Conservation (phyloP, 176 grass and related monocot species). For the Raddia guianensis region DNA sequence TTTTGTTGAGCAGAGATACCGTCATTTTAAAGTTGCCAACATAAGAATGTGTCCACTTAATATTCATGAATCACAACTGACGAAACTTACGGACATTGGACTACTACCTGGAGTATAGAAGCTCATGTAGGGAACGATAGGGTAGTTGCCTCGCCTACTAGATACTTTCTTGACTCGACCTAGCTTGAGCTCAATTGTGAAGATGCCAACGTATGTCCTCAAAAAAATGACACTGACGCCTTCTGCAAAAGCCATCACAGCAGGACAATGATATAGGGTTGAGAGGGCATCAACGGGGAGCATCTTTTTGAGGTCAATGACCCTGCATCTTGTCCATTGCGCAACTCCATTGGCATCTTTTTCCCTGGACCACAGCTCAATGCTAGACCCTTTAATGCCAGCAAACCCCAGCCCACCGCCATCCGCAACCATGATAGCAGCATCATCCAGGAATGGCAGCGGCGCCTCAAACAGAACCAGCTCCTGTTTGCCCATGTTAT, state of each 20-base stretch:
- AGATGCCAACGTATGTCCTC: neutral
- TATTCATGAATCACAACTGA: no score
- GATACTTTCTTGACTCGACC: neutral
- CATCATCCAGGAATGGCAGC: no score
- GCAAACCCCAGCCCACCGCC: neutral
- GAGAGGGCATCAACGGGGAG: neutral
- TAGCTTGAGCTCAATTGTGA: constrained; percentile 22
- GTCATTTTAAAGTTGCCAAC: no score
- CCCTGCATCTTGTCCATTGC: neutral
- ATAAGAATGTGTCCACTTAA: no score
- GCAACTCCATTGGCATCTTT: neutral
- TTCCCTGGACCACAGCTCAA: neutral
- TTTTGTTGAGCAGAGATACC: no score
- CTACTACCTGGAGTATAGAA: constrained; percentile 16
- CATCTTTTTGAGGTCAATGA: neutral
- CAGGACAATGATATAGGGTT: no score
- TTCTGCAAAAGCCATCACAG: constrained; percentile 1
- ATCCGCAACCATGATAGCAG: neutral
- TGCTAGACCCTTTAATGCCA: neutral
- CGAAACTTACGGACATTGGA: no score
- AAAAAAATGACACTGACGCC: neutral
- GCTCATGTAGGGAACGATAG: constrained; percentile 21
- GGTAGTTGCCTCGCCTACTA: neutral
- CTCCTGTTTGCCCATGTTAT: no score
- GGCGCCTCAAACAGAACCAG: no score